Base-by-base conservation (phyloP, 1,284 basidiomycete genomes). In the Boletus semigastroideus region DNA sequence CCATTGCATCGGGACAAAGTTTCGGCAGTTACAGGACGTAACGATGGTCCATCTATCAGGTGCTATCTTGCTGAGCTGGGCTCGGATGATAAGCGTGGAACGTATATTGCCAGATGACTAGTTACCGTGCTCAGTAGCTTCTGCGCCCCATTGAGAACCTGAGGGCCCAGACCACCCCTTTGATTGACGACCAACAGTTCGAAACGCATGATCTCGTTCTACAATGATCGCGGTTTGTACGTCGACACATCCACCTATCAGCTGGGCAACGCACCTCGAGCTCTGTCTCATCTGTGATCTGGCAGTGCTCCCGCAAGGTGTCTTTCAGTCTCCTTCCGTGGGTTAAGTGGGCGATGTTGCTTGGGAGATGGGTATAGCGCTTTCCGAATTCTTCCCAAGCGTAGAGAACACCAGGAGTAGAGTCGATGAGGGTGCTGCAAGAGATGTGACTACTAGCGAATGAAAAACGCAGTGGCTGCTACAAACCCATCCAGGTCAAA, bases 241-340 rank as follows among this genome's bases (percentile, higher is more conserved):
- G n/a, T 39, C 28, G 28, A 46, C 9, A 37, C 20, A 13, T 42
- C 17, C 40, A 20, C 40, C 9, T 17, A 40, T 51, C 16, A 36
- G 33, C 28, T 10, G 22, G 16, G 46, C 20, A 37, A 42, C 68
- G 53, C 53, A 86, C 88, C 64, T 77, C 64, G 25, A 90, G 69
- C 54, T 76, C 77, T 9, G 65, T 61, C 56, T 84, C 78, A 52
- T 87, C 82, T 16, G 74, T 67, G 53, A 91, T 78, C 8, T 72
- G 71, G 67, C 88, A 90, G 64, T 78, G 80, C 59, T 87, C 84
- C 53, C 77, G 80, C 51, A 92, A 69, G 30, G 87, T 89, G 65
- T 92, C 89, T 48, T 79, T 75, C 7, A 90, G 74, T 51, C 89
- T 76, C 48, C 87, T 77, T n/a, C 89, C 89, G 65, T 91, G 89